phyloP scores from a whole-genome alignment of 495 filamentous ascomycete species.

The Rhypophila decipiens region DNA sequence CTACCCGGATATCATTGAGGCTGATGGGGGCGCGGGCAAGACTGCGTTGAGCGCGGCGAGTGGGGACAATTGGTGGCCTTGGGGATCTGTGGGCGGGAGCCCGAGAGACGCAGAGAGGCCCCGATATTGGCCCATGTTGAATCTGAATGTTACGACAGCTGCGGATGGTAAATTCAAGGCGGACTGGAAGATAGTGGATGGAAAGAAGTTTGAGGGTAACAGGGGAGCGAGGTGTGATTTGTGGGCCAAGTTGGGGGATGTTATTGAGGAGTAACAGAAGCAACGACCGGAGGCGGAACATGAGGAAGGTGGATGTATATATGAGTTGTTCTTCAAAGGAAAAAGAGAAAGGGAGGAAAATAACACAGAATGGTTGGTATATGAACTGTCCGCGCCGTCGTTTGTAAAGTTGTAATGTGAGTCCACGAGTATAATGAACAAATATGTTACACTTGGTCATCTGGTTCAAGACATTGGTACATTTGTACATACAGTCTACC shows the following conservation, averaged over 20 bases:
- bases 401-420: no score
- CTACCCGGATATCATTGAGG: slow-evolving; percentile 6
- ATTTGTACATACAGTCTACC: no score
- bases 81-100: slow-evolving; percentile 14
- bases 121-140: slow-evolving; percentile 31
- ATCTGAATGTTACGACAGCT: slow-evolving; percentile 52
- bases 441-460: no score
- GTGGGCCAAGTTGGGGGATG: slow-evolving; percentile 34
- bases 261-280: not conserved
- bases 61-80: slow-evolving; percentile 13
- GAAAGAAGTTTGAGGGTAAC: slow-evolving; percentile 49
- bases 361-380: no score
- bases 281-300: no score
- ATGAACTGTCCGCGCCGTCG: no score
- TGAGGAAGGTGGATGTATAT: not conserved
- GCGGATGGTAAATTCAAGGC: slow-evolving; percentile 35
- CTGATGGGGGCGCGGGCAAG: slow-evolving; percentile 7
- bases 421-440: no score
- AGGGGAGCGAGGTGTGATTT: slow-evolving; percentile 50
- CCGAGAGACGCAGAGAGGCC: not conserved
- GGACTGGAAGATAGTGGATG: slow-evolving; percentile 44
- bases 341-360: no score
- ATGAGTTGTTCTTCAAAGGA: not conserved
- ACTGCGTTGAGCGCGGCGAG: slow-evolving; percentile 19
- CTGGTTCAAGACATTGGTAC: no score